Conservation (phyloP, 1,284 basidiomycete species). For the Coniferiporia sulphurascens region DNA sequence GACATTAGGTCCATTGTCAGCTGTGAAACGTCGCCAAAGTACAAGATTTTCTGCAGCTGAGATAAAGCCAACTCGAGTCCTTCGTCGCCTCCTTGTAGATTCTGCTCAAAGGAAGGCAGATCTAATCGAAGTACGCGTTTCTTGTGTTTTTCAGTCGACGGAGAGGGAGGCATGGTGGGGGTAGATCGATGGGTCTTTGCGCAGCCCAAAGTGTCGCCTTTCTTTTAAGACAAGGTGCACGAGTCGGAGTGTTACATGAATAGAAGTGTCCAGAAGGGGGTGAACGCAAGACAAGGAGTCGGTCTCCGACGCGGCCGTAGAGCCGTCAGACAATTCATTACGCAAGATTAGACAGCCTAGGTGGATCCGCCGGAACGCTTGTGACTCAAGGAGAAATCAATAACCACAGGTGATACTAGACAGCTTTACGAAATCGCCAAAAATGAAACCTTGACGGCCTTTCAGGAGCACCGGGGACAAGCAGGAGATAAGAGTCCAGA, state of each 20-base stretch:
- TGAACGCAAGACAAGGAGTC: no score
- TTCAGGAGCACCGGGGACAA: not conserved
- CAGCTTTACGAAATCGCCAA: not conserved
- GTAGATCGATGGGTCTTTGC: not conserved
- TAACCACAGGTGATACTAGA: not conserved
- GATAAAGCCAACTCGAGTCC: not conserved
- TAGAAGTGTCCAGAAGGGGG: no score
- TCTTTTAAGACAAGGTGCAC: not conserved
- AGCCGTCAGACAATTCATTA: no score
- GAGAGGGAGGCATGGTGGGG: not conserved
- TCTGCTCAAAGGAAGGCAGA: not conserved
- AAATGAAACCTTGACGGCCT: not conserved
- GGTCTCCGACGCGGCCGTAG: no score
- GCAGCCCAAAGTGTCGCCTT: not conserved
- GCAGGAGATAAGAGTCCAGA: not conserved
- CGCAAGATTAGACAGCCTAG: no score
- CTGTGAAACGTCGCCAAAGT: not conserved
- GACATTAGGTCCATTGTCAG: not conserved
- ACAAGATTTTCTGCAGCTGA: not conserved
- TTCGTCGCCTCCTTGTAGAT: not conserved
- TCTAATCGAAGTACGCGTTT: not conserved
- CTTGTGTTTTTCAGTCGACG: not conserved
- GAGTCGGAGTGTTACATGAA: not conserved
- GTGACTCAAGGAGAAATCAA: not conserved
- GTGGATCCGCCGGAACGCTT: not conserved